phyloP scores from a whole-genome alignment of 345 rosid species.

The Toxicodendron radicans region DNA sequence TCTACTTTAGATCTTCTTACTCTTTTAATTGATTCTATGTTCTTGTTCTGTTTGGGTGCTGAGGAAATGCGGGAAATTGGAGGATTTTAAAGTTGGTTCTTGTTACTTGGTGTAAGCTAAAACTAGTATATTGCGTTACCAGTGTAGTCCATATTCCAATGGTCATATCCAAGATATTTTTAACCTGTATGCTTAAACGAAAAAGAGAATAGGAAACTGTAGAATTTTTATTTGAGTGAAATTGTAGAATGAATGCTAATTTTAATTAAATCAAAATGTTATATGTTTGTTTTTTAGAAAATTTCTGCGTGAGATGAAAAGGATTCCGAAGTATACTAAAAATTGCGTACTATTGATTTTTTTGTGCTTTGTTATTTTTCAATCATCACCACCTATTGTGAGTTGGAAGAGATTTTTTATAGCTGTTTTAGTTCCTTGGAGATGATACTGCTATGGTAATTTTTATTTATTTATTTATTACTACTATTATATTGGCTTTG shows the following conservation, averaged over 20 bases:
- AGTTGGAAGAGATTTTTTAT: not conserved
- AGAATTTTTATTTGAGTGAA: not conserved
- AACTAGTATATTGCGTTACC: not conserved
- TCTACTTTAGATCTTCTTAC: not conserved
- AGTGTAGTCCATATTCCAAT: not conserved
- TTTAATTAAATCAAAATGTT: not conserved
- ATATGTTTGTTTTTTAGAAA: not conserved
- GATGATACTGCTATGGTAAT: not conserved
- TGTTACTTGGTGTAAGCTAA: not conserved
- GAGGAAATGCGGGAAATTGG: constrained; percentile 4
- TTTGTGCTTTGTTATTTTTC: not conserved
- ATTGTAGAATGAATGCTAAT: not conserved
- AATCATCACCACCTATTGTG: not conserved
- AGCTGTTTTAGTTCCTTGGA: not conserved
- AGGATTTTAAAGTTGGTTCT: not conserved
- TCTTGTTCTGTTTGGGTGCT: constrained; percentile 7
- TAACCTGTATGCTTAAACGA: not conserved
- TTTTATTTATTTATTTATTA: not conserved
- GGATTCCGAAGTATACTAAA: too few relatives aligned
- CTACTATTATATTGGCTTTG: not conserved
- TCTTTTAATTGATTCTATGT: not conserved
- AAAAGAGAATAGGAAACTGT: not conserved
- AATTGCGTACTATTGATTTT: not conserved
- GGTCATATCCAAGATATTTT: not conserved
- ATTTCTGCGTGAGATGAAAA: too few relatives aligned